Evolutionary conservation across 257 asterid genomes (phyloP), one percentile per base, ranked within the genome.

Genomic region (Paulownia fortunei): DNA sequence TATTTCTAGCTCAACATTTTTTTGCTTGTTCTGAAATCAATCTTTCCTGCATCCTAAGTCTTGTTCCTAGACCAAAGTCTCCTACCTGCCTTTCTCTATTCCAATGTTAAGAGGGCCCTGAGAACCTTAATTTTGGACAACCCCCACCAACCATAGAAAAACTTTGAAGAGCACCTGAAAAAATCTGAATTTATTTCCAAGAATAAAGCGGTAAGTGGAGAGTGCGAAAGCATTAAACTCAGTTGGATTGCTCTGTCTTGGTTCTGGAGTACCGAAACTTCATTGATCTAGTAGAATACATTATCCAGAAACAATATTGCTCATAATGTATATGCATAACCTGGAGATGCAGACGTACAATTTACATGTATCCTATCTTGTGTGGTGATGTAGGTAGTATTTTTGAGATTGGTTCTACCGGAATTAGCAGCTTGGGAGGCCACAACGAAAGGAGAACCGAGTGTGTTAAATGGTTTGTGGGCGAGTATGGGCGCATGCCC

Each of bases 381-480:
- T 60, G 49, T 67, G 52, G 55, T 79, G 63, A 74, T 90, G 76
- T 71, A 93, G 97, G 97, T 55, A 84, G 71, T 75, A 91, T 92
- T 79, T 89, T 58, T 73, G 97, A 93, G 87, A 90, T 92, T 74
- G 98, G 98, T 42, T 88, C 97, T 0, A 86, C 91, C 7, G 97
- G 97, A 60, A 92, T 92, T 46, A 94, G 97, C 78, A 94, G 96
- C 88, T 81, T 92, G 88, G 98, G 97, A 81, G 96, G 97, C 23
- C 98, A 94, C 87, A 89, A 6, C 5, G 89, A 84, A 21, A 90
- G 74, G 79, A 88, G 97, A 84, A 81, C 88, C 2, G 75, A 87
- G 34, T 94, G 97, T 49, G 91, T 94, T 13, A 94, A 90, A 75
- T 78, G 72, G 62, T 90, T 92, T 36, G 91, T 85, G 4, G 84